These are phyloP conservation scores for Cyanidioschyzon merolae DNA, from an alignment of 23 red algal species.

Conservation along the genomic window DNA sequence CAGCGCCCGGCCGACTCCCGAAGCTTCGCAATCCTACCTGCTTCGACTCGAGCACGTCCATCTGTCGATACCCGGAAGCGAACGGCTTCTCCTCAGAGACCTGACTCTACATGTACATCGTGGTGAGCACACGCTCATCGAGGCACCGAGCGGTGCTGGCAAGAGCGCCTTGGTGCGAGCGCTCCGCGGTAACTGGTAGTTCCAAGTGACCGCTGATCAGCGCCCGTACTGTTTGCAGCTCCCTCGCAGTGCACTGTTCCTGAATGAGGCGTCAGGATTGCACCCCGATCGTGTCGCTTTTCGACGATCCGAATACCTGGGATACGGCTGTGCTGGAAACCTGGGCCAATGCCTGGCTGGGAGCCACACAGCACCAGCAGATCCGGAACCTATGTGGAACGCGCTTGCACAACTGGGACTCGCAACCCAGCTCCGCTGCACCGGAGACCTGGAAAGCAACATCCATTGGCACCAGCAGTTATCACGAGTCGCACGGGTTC, in stretches of 20 bases:
- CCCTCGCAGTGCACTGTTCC: not conserved
- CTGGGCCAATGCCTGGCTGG: not conserved
- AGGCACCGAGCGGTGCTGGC: not conserved
- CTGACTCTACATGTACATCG: not conserved
- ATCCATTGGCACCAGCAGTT: not conserved
- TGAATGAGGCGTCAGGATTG: not conserved
- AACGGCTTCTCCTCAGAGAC: not conserved
- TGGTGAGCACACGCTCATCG: slow-evolving; percentile 16
- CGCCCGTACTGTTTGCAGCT: not conserved
- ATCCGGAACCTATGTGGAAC: not conserved
- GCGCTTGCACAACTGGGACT: not conserved
- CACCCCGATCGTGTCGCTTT: not conserved
- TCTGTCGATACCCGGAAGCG: not conserved
- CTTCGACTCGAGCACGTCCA: not conserved
- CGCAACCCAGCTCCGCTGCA: not conserved
- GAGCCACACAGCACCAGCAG: not conserved
- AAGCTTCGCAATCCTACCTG: no score
- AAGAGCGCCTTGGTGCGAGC: slow-evolving; percentile 8
- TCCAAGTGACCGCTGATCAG: not conserved
- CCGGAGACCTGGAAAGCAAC: not conserved
- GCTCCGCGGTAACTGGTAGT: not conserved
- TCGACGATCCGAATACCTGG: not conserved
- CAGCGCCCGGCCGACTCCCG: no score
- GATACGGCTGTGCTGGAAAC: not conserved
- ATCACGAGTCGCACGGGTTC: not conserved